Base-by-base conservation (phyloP, 192 early-diverging fungal species). In the Podila clonocystis region DNA sequence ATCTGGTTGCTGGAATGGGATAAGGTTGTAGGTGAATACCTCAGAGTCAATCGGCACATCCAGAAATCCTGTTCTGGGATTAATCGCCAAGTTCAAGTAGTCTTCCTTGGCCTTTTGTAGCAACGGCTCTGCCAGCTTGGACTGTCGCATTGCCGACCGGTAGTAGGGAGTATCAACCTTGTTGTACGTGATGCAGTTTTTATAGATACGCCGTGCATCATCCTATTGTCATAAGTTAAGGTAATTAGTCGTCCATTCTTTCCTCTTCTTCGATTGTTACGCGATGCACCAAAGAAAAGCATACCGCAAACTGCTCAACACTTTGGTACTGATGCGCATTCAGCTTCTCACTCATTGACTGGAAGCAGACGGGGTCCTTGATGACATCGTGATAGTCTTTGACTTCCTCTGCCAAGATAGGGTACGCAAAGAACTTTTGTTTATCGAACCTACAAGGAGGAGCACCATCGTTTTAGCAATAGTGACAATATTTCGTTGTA, bases 141-240 rank as follows among this genome's bases (percentile, higher is more conserved):
- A 72, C 15, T 95, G 72, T 58, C 87, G 82, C 22, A 82, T 79
- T 0, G 95, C 95, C 9, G 87, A 70, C 58, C 89, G 85, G 68
- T 86, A 91, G 67, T 95, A 97, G 3, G 84, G 71, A 0, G 94
- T 97, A 45, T 94, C 90, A 2, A 83, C 59, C 57, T 85, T 86
- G 82, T 97, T 97, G 73, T 95, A 97, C 12, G 84, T 74, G 84
- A 92, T 88, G 26, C 91, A 89, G 72, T 97, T 97, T 9, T 70
- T 64, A 70, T 90, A 95, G 31, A 94, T 93, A 49, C 93, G 82
- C 3, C 87, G 62, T 33, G 95, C 65, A 77, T 96, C 95, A 50
- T 69, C 70, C 91, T 94, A 75, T 9, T 31, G 8, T 34, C 38
- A 29, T 26, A 72, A 24, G 36, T 19, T 58, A 36, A 50, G 58